These are phyloP conservation scores for Debaryomycetaceae sp. DNA, from an alignment of 1,139 yeast species.

Conservation along the genomic window DNA sequence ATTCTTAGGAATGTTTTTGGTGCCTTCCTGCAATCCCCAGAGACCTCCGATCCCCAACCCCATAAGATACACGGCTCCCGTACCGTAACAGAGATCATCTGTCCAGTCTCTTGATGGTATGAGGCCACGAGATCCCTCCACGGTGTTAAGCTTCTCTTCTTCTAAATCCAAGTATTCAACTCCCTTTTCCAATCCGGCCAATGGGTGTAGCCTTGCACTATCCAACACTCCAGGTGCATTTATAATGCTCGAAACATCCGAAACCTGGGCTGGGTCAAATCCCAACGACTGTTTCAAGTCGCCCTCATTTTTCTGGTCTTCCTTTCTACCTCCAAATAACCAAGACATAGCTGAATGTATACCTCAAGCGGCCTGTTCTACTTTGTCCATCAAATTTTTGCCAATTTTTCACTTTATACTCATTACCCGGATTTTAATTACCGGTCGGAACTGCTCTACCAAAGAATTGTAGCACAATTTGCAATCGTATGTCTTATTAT, in stretches of 20 bases:
- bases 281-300: conserved; percentile 45
- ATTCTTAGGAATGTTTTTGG: conserved; percentile 67
- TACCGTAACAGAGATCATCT: conserved; percentile 95
- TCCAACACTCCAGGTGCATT: conserved; percentile 64
- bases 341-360: conserved; percentile 51
- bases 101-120: conserved; percentile 96
- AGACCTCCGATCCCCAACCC: conserved; percentile 84
- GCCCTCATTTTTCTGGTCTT: conserved; percentile 22
- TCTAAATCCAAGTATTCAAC: conserved; percentile 89
- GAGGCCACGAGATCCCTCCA: conserved; percentile 86
- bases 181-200: conserved; percentile 88
- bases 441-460: background rate
- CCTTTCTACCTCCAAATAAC: conserved; percentile 54
- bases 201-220: conserved; percentile 77
- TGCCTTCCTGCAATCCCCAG: conserved; percentile 84
- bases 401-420: conserved; percentile 4
- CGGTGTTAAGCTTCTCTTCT: conserved; percentile 62
- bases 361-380: conserved; percentile 1
- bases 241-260: conserved; percentile 62
- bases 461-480: background rate
- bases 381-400: conserved; percentile 1
- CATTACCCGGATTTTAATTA: background rate
- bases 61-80: conserved; percentile 86
- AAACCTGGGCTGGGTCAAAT: conserved; percentile 64
- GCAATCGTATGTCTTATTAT: background rate